These are phyloP conservation scores for Stemphylium vesicarium DNA, from an alignment of 2,329 filamentous ascomycete genomes.

Conservation along the genomic window DNA sequence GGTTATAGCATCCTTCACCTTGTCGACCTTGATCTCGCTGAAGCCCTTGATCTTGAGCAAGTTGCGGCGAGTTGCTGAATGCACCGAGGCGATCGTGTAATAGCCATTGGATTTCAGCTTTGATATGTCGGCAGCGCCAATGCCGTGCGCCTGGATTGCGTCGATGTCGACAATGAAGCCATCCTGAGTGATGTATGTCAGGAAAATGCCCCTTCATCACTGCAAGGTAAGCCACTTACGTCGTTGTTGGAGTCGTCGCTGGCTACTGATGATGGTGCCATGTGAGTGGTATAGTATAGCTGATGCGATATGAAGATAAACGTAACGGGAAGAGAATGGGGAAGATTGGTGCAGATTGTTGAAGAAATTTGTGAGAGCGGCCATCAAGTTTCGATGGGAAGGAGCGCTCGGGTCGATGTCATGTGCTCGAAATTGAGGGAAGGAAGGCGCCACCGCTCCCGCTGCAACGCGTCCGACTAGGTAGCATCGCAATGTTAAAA, in stretches of 20 bases:
- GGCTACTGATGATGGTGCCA: constrained; percentile 57
- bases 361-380: neutral
- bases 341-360: neutral
- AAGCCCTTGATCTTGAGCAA: constrained; percentile 73
- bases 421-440: constrained; percentile 22
- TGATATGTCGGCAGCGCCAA: constrained; percentile 68
- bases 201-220: neutral
- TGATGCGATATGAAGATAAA: constrained; percentile 3
- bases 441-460: constrained; percentile 11
- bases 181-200: constrained; percentile 44
- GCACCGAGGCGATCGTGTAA: constrained; percentile 68
- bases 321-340: neutral
- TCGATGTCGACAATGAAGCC: constrained; percentile 70
- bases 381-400: constrained; percentile 14
- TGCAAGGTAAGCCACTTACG: constrained; percentile 38
- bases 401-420: constrained; percentile 22
- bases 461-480: neutral
- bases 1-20: constrained; percentile 70
- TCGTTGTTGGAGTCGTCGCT: constrained; percentile 61
- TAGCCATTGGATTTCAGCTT: constrained; percentile 69
- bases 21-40: constrained; percentile 73
- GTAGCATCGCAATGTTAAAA: too few species aligned
- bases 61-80: constrained; percentile 64
- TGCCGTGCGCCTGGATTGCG: constrained; percentile 69
- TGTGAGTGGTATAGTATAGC: constrained; percentile 13